Evolutionary conservation across 257 asterid species (phyloP).

Genomic region (Nicotiana paniculata): DNA sequence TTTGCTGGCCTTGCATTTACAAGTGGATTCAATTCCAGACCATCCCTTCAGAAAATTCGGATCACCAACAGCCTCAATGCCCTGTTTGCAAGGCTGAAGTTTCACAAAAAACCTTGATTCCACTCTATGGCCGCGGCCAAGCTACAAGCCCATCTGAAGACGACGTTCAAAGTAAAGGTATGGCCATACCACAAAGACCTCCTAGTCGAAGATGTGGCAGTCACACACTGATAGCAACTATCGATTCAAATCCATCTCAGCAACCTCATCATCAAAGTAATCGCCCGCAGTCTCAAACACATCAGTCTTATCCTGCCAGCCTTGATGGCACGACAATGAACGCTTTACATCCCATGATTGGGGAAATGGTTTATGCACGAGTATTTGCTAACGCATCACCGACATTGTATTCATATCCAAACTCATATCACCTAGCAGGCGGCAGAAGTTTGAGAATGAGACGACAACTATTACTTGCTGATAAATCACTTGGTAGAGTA

Average conservation of each 20-base stretch:
- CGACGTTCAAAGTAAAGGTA: constrained; percentile 15
- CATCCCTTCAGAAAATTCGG: constrained; percentile 15
- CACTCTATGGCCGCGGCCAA: constrained; percentile 63
- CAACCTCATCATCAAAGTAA: constrained; percentile 27
- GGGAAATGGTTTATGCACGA: constrained; percentile 51
- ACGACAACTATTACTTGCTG: constrained; percentile 40
- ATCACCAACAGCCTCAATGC: constrained; percentile 39
- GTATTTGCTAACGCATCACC: constrained; percentile 45
- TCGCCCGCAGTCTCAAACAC: constrained; percentile 10
- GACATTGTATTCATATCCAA: constrained; percentile 37
- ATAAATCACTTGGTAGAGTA: constrained; percentile 50
- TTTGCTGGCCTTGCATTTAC: constrained; percentile 87
- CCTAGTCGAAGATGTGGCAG: constrained; percentile 29
- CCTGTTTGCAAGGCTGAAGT: constrained; percentile 72
- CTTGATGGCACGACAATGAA: constrained; percentile 15
- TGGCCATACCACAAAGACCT: constrained; percentile 53
- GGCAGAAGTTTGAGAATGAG: constrained; percentile 42
- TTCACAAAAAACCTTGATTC: constrained; percentile 49
- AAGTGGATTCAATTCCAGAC: constrained; percentile 48
- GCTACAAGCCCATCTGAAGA: constrained; percentile 24
- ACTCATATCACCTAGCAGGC: constrained; percentile 32
- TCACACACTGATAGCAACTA: not conserved
- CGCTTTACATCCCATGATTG: constrained; percentile 33
- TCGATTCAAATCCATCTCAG: constrained; percentile 13
- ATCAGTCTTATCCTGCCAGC: not conserved